Percentiles rank a stretch among this genome's conserved stretches.
Evolutionary conservation across 257 asterid species (phyloP).

Genomic region (Solanum neorickii): DNA sequence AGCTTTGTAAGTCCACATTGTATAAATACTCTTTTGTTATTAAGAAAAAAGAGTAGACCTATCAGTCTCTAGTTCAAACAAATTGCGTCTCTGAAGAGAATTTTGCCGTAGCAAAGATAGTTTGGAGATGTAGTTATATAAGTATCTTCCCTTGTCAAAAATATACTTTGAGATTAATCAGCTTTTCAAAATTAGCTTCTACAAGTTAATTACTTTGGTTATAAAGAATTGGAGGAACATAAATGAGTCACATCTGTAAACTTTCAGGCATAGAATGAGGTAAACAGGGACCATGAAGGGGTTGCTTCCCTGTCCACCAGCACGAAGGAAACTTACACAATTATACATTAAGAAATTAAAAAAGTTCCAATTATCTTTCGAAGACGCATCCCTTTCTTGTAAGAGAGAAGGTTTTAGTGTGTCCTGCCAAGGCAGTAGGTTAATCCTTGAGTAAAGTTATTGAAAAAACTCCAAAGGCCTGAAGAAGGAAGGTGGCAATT

Average conservation of each 20-base stretch:
- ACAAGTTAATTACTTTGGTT: not conserved
- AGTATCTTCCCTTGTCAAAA: not conserved
- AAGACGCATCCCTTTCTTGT: not conserved
- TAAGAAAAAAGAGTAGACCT: not conserved
- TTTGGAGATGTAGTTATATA: not conserved
- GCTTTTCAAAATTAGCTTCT: not conserved
- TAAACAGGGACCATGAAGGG: not conserved
- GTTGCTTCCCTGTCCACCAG: not conserved
- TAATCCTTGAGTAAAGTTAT: not conserved
- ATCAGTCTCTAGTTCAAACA: too few relatives aligned
- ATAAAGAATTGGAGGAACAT: not conserved
- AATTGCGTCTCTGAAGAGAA: not conserved
- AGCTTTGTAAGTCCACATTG: not conserved
- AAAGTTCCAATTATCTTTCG: not conserved
- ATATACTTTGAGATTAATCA: not conserved
- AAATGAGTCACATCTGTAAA: not conserved
- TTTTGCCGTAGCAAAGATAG: not conserved
- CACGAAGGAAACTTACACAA: not conserved
- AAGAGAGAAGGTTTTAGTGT: not conserved
- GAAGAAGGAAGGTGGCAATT: not conserved
- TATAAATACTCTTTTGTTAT: not conserved
- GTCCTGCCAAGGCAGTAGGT: not conserved
- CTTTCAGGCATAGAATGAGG: not conserved
- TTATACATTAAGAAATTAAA: not conserved
- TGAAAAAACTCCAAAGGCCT: too few relatives aligned